Conservation (phyloP, 2,329 filamentous ascomycete genomes). For the Dactylellina drechsleri region DNA sequence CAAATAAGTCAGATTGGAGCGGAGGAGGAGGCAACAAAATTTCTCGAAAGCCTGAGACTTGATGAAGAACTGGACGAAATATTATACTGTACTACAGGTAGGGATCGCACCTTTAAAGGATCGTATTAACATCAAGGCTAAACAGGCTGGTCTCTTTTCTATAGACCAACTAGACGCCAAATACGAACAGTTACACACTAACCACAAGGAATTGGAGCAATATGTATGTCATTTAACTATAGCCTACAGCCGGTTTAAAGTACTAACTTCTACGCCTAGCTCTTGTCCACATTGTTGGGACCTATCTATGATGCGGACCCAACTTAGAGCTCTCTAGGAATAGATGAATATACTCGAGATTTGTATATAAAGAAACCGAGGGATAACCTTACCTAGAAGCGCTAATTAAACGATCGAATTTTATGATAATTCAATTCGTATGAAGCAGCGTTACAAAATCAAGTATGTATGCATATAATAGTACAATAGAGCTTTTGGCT, state of each 20-base stretch:
- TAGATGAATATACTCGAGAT: too few species aligned
- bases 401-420: too few species aligned
- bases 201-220: constrained; percentile 27
- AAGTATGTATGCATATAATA: too few species aligned
- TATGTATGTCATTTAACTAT: constrained; percentile 16
- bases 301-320: constrained; percentile 20
- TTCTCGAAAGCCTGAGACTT: constrained; percentile 10
- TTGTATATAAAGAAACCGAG: too few species aligned
- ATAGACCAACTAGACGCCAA: constrained; percentile 32
- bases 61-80: constrained; percentile 15
- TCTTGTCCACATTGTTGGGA: constrained; percentile 20
- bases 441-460: too few species aligned
- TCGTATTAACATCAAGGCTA: constrained; percentile 10
- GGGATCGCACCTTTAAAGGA: not conserved
- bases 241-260: not conserved
- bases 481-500: too few species aligned
- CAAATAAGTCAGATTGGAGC: constrained; percentile 37
- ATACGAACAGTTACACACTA: constrained; percentile 7
- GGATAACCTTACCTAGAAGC: too few species aligned
- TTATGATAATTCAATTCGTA: too few species aligned
- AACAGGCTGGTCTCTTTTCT: not conserved
- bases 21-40: constrained; percentile 8
- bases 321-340: not conserved
- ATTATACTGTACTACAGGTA: constrained; percentile 38
- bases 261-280: constrained; percentile 17